phyloP scores from a whole-genome alignment of 2,329 filamentous ascomycete species.

The Dothideomycetes sp. region DNA sequence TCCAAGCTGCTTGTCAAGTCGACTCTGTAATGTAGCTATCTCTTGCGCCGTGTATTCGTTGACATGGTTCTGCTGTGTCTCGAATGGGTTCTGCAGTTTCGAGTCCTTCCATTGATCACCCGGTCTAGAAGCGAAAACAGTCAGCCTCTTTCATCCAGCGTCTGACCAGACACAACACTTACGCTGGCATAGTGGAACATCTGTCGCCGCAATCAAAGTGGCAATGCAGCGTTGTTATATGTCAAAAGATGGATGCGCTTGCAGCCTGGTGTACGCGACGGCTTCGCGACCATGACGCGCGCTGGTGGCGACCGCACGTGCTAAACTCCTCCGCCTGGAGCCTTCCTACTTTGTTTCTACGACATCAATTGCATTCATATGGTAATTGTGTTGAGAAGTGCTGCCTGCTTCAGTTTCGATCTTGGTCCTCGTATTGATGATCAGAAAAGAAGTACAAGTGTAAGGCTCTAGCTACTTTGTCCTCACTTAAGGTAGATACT shows the following conservation, averaged over 20 bases:
- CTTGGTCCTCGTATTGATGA: too few relatives aligned
- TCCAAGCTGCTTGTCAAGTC: constrained; percentile 85
- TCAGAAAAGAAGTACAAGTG: too few relatives aligned
- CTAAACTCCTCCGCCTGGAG: too few relatives aligned
- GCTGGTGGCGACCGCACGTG: too few relatives aligned
- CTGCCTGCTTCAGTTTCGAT: too few relatives aligned
- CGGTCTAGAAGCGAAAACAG: constrained; percentile 20
- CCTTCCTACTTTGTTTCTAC: too few relatives aligned
- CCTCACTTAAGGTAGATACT: too few relatives aligned
- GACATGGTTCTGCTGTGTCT: constrained; percentile 58
- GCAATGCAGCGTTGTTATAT: constrained; percentile 7
- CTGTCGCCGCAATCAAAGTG: constrained; percentile 8
- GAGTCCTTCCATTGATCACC: constrained; percentile 31
- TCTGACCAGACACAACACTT: constrained; percentile 3
- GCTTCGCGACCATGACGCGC: constrained; percentile 10
- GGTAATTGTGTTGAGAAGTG: too few relatives aligned
- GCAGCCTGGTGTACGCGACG: constrained; percentile 5
- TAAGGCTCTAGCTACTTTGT: too few relatives aligned
- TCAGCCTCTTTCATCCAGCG: not conserved
- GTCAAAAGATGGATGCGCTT: constrained; percentile 1
- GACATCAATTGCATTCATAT: too few relatives aligned
- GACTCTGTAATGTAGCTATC: constrained; percentile 76
- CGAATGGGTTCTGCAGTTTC: constrained; percentile 63
- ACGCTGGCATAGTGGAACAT: constrained; percentile 17
- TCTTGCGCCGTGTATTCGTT: constrained; percentile 80